These are phyloP conservation scores for Pecoramyces ruminantium DNA, from an alignment of 192 early-diverging fungal species.

Conservation along the genomic window DNA sequence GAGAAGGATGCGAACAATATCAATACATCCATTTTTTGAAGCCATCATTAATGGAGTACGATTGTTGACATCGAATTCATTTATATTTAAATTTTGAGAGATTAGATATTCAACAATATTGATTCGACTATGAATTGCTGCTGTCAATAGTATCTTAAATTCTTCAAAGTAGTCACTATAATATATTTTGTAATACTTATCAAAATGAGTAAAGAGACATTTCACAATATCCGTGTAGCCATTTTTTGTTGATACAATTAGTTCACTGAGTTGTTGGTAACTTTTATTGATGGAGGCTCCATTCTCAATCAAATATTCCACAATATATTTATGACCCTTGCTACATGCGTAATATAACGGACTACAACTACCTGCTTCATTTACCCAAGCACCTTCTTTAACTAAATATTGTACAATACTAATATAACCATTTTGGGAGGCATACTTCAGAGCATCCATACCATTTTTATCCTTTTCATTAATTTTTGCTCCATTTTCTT, in stretches of 20 bases:
- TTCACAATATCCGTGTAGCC: not conserved
- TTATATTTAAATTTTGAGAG: not conserved
- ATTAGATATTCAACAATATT: not conserved
- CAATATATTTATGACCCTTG: not conserved
- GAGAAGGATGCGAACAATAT: not conserved
- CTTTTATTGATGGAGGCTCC: not conserved
- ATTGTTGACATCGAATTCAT: not conserved
- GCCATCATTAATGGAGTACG: not conserved
- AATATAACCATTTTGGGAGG: not conserved
- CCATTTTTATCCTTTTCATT: not conserved
- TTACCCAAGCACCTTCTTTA: not conserved
- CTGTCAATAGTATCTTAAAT: not conserved
- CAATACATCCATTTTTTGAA: not conserved
- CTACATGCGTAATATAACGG: not conserved
- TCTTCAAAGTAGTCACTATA: not conserved
- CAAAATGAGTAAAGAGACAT: not conserved
- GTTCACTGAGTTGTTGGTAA: not conserved
- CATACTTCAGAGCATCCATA: not conserved
- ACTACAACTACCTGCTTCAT: not conserved
- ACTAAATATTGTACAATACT: not conserved
- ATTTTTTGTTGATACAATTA: not conserved
- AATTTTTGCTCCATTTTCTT: not conserved
- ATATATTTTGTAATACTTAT: not conserved
- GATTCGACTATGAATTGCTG: not conserved
- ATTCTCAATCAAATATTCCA: not conserved